phyloP scores from a whole-genome alignment of 2,329 filamentous ascomycete species.

The Fusarium multiceps region DNA sequence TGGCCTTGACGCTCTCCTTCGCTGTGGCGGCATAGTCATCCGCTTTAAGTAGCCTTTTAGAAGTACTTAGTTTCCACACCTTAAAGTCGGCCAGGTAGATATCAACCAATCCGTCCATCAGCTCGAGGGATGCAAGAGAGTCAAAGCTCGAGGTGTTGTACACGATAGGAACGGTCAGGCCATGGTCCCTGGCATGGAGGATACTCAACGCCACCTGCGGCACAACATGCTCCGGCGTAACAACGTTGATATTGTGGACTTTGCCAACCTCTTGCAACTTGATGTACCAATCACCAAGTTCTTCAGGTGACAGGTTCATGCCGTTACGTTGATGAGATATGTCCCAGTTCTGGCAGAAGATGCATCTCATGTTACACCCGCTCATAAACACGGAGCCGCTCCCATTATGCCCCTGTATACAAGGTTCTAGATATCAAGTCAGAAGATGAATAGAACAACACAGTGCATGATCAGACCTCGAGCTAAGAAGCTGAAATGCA shows the following conservation, averaged over 20 bases:
- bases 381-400: slow-evolving; percentile 86
- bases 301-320: slow-evolving; percentile 80
- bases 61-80: slow-evolving; percentile 75
- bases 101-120: slow-evolving; percentile 83
- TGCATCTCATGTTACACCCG: slow-evolving; percentile 78
- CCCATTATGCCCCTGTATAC: slow-evolving; percentile 83
- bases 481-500: slow-evolving; percentile 9
- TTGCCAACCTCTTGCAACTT: slow-evolving; percentile 83
- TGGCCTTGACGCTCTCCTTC: slow-evolving; percentile 80
- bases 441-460: slow-evolving; percentile 5
- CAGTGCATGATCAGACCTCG: neutral
- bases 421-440: slow-evolving; percentile 68
- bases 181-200: slow-evolving; percentile 75
- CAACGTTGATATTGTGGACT: slow-evolving; percentile 90
- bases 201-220: slow-evolving; percentile 84
- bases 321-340: slow-evolving; percentile 86
- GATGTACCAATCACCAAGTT: slow-evolving; percentile 83
- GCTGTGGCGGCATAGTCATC: slow-evolving; percentile 79
- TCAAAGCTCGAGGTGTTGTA: slow-evolving; percentile 90
- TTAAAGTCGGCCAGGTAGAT: slow-evolving; percentile 94
- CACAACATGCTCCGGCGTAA: slow-evolving; percentile 88
- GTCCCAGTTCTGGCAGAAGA: slow-evolving; percentile 85
- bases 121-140: slow-evolving; percentile 74
- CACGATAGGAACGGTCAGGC: slow-evolving; percentile 77
- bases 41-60: slow-evolving; percentile 79